Conservation (phyloP, 208 protist species). For the Leptomonas pyrrhocoris region DNA sequence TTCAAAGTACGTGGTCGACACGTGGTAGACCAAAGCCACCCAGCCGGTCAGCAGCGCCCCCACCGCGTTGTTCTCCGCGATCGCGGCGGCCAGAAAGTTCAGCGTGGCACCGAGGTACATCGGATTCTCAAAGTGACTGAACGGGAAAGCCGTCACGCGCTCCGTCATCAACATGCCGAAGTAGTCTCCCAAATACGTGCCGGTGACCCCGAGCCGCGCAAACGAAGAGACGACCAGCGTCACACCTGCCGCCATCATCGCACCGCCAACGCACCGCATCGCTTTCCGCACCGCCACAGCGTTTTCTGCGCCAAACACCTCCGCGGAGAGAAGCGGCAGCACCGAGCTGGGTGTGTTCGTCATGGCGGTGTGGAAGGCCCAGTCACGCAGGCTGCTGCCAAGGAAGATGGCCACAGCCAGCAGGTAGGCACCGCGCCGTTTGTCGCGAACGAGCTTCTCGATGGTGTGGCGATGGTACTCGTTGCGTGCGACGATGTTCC, state of each 20-base stretch:
- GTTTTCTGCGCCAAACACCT: slow-evolving; percentile 2
- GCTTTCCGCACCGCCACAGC: not conserved
- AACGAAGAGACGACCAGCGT: slow-evolving; percentile 79
- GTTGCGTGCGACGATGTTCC: slow-evolving; percentile 90
- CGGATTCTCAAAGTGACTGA: slow-evolving; percentile 91
- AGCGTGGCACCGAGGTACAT: slow-evolving; percentile 94
- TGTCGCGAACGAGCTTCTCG: slow-evolving; percentile 44
- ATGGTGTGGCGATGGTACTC: slow-evolving; percentile 89
- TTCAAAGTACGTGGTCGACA: slow-evolving; percentile 89
- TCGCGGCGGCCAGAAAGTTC: slow-evolving; percentile 81
- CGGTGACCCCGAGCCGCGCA: slow-evolving; percentile 85
- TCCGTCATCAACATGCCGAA: slow-evolving; percentile 92
- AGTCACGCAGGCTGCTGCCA: slow-evolving; percentile 68
- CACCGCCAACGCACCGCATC: slow-evolving; percentile 34
- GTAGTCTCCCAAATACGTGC: slow-evolving; percentile 95
- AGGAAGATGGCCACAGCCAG: slow-evolving; percentile 88
- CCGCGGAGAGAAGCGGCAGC: slow-evolving; percentile 29
- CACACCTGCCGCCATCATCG: slow-evolving; percentile 53
- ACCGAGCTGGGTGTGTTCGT: slow-evolving; percentile 37
- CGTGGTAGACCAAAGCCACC: slow-evolving; percentile 85
- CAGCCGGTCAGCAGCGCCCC: slow-evolving; percentile 73
- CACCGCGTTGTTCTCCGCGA: slow-evolving; percentile 68
- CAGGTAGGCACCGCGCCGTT: slow-evolving; percentile 79
- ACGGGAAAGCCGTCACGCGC: slow-evolving; percentile 92
- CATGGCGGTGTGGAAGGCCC: slow-evolving; percentile 68